A percentile compares a stretch with the other conserved stretches of the same genome.
Conservation (phyloP, 2,329 filamentous ascomycete species). For the Diaporthe velutina region DNA sequence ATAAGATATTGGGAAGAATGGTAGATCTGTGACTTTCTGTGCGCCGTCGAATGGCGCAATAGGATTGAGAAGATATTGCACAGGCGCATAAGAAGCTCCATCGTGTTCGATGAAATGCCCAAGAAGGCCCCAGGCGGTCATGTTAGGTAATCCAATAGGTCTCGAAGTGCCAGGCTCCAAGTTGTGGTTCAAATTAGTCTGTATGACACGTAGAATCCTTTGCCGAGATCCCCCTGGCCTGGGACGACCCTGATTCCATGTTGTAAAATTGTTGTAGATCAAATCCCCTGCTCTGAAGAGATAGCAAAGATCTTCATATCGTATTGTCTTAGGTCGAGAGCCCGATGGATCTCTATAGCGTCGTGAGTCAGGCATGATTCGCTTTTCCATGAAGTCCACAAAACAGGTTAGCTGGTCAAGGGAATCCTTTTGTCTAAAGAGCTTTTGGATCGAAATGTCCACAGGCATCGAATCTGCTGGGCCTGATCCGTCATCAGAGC, state of each 20-base stretch:
- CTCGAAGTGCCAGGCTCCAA: fast-evolving
- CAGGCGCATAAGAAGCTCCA: background rate
- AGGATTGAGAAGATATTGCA: fast-evolving
- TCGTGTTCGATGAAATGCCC: background rate
- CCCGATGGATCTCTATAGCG: background rate
- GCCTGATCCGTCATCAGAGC: background rate
- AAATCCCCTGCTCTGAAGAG: constrained; percentile 3
- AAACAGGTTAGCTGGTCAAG: background rate
- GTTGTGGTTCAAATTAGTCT: background rate
- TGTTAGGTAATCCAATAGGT: background rate
- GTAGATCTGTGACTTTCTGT: background rate
- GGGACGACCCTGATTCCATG: fast-evolving
- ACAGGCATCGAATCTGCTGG: background rate
- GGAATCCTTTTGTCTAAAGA: fast-evolving
- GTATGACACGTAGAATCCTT: background rate
- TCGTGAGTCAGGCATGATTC: constrained; percentile 6
- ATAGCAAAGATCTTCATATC: constrained; percentile 11
- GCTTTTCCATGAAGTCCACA: constrained; percentile 11
- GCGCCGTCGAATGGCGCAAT: fast-evolving
- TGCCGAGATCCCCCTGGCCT: background rate
- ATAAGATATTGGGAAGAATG: background rate
- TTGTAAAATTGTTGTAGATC: too few species aligned
- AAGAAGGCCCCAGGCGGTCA: background rate
- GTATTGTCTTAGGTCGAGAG: background rate
- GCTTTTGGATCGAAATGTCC: fast-evolving